Evolutionary conservation across 106 monocot genomes (phyloP).

Genomic region (Hemerocallis citrina): DNA sequence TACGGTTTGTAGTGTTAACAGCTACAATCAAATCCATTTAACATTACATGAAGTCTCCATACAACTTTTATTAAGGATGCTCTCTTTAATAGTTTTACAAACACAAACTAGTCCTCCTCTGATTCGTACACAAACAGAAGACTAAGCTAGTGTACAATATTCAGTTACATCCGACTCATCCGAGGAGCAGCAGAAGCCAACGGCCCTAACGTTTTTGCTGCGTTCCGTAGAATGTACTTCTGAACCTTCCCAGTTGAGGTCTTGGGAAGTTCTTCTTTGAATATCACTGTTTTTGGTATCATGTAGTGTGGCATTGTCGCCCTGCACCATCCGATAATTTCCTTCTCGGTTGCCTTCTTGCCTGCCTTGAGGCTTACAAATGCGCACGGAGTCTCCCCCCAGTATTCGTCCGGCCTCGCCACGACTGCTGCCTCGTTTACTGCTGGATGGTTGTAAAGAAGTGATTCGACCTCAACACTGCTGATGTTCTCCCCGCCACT

Average conservation of each 20-base stretch:
- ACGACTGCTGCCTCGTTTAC: conserved; percentile 24
- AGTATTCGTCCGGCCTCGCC: conserved; percentile 16
- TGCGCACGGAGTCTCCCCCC: conserved; percentile 46
- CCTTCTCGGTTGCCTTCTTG: conserved; percentile 14
- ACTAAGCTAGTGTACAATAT: too few species aligned
- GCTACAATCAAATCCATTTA: too few species aligned
- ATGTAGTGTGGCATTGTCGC: conserved; percentile 49
- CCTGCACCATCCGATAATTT: conserved; percentile 40
- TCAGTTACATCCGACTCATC: too few species aligned
- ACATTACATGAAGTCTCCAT: too few species aligned
- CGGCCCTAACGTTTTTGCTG: conserved; percentile 29
- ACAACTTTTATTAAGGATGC: too few species aligned
- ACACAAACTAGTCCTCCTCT: too few species aligned
- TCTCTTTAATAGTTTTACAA: too few species aligned
- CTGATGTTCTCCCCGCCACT: conserved; percentile 34
- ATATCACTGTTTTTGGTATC: conserved; percentile 59
- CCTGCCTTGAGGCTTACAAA: conserved; percentile 40
- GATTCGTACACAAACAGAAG: too few species aligned
- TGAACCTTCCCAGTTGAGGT: conserved; percentile 64
- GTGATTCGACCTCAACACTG: conserved; percentile 47
- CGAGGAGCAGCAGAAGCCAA: neutral
- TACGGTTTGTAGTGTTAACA: too few species aligned
- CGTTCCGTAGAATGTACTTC: conserved; percentile 31
- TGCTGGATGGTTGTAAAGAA: conserved; percentile 22
- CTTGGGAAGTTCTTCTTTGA: conserved; percentile 48